phyloP scores from a whole-genome alignment of 768 basidiomycete genomes.

The Mycena kentingensis region DNA sequence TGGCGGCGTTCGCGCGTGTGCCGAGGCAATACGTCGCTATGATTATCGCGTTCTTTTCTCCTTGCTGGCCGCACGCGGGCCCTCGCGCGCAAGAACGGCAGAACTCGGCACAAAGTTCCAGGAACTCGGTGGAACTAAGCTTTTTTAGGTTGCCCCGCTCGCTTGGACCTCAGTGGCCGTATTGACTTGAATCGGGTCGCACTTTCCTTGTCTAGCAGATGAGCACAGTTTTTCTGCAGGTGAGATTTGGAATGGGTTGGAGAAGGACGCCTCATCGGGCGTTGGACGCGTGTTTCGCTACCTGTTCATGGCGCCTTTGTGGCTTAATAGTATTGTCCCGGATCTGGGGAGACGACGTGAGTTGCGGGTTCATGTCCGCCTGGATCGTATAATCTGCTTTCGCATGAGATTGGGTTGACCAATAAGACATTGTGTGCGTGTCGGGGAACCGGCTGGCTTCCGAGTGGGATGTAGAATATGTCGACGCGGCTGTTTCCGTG shows the following conservation, averaged over 20 bases:
- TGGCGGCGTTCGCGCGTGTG: too few relatives aligned
- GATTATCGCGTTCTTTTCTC: background rate
- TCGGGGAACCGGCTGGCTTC: too few relatives aligned
- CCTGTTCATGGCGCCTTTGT: too few relatives aligned
- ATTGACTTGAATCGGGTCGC: background rate
- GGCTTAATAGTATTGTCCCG: too few relatives aligned
- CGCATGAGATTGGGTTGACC: too few relatives aligned
- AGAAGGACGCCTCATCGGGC: background rate
- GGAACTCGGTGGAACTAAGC: constrained; percentile 20
- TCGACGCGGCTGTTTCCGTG: too few relatives aligned
- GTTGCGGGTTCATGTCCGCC: too few relatives aligned
- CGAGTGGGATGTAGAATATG: too few relatives aligned
- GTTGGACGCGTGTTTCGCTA: background rate
- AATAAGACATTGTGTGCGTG: too few relatives aligned
- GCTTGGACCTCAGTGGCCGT: background rate
- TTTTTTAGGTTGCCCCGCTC: constrained; percentile 22
- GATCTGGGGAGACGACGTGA: too few relatives aligned
- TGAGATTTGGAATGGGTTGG: constrained; percentile 1
- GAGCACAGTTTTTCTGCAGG: background rate
- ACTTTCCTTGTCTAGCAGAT: background rate
- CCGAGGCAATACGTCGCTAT: too few relatives aligned
- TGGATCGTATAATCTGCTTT: too few relatives aligned
- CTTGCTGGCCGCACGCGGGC: constrained; percentile 10
- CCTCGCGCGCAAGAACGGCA: constrained; percentile 6
- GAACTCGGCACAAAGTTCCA: constrained; percentile 9